A percentile compares a stretch with the other conserved stretches of the same genome.
Conservation (phyloP, 106 monocot genomes). For the Apostasia shenzhenica region DNA sequence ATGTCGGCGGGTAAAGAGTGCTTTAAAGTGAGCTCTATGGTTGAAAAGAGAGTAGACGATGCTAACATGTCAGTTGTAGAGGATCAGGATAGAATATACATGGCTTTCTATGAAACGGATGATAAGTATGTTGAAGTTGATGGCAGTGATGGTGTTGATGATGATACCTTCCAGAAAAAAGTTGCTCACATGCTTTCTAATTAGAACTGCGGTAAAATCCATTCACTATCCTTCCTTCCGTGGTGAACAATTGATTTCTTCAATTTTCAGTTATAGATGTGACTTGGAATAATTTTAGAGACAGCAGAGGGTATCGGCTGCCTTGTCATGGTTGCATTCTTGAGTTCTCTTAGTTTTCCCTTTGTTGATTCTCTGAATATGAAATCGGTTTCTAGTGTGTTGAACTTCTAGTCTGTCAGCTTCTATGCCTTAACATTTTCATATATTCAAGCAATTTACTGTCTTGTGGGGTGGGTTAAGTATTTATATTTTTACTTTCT, state of each 20-base stretch:
- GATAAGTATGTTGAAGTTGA: not conserved
- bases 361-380: not conserved
- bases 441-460: too few species aligned
- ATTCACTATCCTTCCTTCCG: not conserved
- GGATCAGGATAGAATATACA: constrained; percentile 2
- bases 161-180: constrained; percentile 15
- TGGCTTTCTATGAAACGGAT: not conserved
- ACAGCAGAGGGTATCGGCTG: not conserved
- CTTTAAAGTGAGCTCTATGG: not conserved
- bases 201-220: not conserved
- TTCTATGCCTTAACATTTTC: too few species aligned
- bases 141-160: constrained; percentile 15
- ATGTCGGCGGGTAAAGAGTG: not conserved
- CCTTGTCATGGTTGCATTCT: not conserved
- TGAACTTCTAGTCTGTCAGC: too few species aligned
- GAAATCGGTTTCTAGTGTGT: not conserved
- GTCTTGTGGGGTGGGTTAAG: too few species aligned
- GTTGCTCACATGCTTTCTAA: constrained; percentile 12
- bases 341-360: not conserved
- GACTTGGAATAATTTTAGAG: not conserved
- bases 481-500: too few species aligned
- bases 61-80: not conserved
- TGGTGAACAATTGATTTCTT: not conserved
- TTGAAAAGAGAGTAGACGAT: too few species aligned
- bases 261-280: not conserved